Base-by-base conservation (phyloP, 225 moss, liverwort and hornwort genomes). In the Rhytidiadelphus loreus region DNA sequence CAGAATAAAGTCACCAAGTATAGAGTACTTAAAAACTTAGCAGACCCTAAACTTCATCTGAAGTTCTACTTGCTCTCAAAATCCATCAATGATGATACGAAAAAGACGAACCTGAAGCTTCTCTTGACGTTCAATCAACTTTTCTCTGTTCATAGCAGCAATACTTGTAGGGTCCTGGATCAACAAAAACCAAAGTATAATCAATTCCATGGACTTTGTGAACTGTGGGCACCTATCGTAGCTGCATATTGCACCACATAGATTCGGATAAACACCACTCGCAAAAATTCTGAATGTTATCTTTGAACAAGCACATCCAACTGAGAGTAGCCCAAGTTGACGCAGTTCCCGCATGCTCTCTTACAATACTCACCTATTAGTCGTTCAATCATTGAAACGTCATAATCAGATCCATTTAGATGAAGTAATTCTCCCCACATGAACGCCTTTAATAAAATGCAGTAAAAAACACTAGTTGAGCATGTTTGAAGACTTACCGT, bases 81-180 rank as follows among this genome's bases (percentile, higher is more conserved):
- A 88, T 33, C 23, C 77, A 32, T 57, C 66, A 84, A 72, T 68
- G 33, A 72, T 62, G n/a, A 61, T 73, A 81, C 55, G 53, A 70
- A 53, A 53, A 60, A 78, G 87, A 82, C 86, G 24, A 92, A 98
- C 98, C 97, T 96, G 94, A 83, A 98, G 89, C 90, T 94, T 97
- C 93, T 98, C 95, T 90, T 95, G 95, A 53, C 98, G 95, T 89
- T 97, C 97, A 58, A 96, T 92, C 78, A 98, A 91, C 90, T 98
- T 97, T 77, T 98, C 94, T 91, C 93, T 94, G 60, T 94, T 91
- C 91, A 93, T 89, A 74, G 95, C 97, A 89, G 95, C 91, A 80
- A 93, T 94, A 91, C 93, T 93, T 70, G 97, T 86, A 21, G 96
- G 78, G 83, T 98, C 96, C 96, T 96, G 86, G 63, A 86, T 79